Evolutionary conservation across 2,329 filamentous ascomycete genomes (phyloP).

Genomic region (Colletotrichum higginsianum): DNA sequence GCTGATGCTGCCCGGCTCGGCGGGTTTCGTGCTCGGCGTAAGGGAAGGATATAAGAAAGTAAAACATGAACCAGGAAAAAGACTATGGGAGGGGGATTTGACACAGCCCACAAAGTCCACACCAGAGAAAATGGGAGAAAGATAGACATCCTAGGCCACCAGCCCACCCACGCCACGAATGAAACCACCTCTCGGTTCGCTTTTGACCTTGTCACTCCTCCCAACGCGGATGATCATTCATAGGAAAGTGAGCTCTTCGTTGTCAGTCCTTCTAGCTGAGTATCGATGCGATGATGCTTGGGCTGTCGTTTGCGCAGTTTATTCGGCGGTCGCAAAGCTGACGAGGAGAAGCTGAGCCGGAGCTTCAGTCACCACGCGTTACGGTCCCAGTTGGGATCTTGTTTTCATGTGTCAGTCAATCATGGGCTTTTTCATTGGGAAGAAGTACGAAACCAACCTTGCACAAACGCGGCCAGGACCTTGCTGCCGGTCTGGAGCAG

Average conservation of each 20-base stretch:
- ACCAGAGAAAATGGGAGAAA: neutral
- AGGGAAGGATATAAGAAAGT: neutral
- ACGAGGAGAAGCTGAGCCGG: conserved; percentile 36
- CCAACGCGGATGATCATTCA: neutral
- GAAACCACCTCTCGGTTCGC: neutral
- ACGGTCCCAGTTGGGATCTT: conserved; percentile 91
- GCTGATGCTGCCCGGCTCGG: conserved; percentile 40
- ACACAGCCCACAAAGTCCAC: neutral
- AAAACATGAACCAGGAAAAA: neutral
- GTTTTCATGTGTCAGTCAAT: neutral
- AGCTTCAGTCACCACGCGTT: conserved; percentile 80
- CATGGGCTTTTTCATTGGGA: neutral
- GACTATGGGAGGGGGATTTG: neutral
- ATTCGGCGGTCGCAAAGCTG: conserved; percentile 30
- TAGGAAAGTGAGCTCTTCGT: conserved; percentile 13
- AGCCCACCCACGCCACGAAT: neutral
- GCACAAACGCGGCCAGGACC: conserved; percentile 95
- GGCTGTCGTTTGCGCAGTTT: conserved; percentile 41
- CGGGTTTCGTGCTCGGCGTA: conserved; percentile 20
- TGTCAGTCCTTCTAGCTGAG: conserved; percentile 32
- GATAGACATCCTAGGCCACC: neutral
- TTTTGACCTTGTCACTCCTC: neutral
- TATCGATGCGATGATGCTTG: conserved; percentile 34
- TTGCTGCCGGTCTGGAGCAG: conserved; percentile 97
- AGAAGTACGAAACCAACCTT: conserved; percentile 71